Evolutionary conservation across 371 early-diverging fungal genomes (phyloP), one percentile per base, ranked within the genome.

Genomic region (Rhizopus sp.): DNA sequence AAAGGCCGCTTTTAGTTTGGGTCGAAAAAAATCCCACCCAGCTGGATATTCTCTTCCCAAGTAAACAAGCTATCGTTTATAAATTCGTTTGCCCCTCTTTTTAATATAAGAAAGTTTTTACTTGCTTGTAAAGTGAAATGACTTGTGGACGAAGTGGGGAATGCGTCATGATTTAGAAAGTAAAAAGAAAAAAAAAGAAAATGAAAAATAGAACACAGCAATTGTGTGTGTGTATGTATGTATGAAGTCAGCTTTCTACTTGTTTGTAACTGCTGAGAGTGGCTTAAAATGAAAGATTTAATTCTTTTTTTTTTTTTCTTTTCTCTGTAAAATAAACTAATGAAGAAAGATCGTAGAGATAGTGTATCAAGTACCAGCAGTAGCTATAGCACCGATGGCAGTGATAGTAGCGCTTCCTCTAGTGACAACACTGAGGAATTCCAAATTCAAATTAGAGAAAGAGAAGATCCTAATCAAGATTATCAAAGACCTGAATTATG

Each of bases 41-140:
- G 75, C 73, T 6, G 86, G 86, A 52, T 86, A 86, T 59, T 86
- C 83, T 50, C 83, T 72, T 0, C 86, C 86, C 15, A 86, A 65
- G 61, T 82, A 86, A 4, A 72, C 73, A 6, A 86, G 65, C 83
- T 86, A n/a, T 35, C 32, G 33, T 53, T 41, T 5, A 38, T 33
- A 35, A 39, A 12, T 46, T 41, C 37, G 23, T 48, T 29, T 35
- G 40, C 50, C 30, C 31, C 32, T 34, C 35, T 45, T 31, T 23
- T 7, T 23, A 17, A 42, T 16, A 7, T 33, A 10, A 42, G 35
- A n/a, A 30, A 16, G 4, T 16, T 40, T 35, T 42, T 40, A 49
- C 49, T 39, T 63, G 55, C 41, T 59, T 53, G 29, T 59, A 60
- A 17, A 56, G 57, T n/a, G 52, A 37, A 49, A 65, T 53, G 8